phyloP scores from a whole-genome alignment of 2,329 filamentous ascomycete species.

The Balansia obtecta region DNA sequence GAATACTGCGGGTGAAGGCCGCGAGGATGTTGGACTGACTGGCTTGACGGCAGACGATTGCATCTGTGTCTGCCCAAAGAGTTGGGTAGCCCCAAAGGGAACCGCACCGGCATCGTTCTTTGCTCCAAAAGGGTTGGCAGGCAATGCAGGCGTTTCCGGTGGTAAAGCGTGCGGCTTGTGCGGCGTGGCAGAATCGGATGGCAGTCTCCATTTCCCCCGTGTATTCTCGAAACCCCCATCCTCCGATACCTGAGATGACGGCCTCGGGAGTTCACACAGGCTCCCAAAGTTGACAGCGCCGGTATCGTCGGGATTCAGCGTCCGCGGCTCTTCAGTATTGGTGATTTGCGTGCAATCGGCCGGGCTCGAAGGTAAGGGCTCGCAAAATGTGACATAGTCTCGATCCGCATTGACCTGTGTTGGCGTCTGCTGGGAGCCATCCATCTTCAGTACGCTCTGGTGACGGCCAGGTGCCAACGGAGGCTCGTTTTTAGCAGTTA shows the following conservation, averaged over 20 bases:
- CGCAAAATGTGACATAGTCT: slow-evolving; percentile 37
- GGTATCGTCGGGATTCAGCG: slow-evolving; percentile 34
- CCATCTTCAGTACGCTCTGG: slow-evolving; percentile 19
- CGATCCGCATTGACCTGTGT: slow-evolving; percentile 45
- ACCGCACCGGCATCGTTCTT: slow-evolving; percentile 20
- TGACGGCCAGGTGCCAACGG: not conserved
- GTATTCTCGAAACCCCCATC: slow-evolving; percentile 27
- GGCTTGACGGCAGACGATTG: slow-evolving; percentile 36
- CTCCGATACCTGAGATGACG: slow-evolving; percentile 30
- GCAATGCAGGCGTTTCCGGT: slow-evolving; percentile 37
- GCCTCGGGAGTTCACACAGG: slow-evolving; percentile 21
- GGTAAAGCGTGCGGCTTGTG: slow-evolving; percentile 14
- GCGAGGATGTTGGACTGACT: slow-evolving; percentile 43
- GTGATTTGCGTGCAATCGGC: slow-evolving; percentile 15
- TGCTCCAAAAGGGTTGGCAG: slow-evolving; percentile 35
- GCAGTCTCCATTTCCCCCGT: slow-evolving; percentile 25
- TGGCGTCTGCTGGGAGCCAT: slow-evolving; percentile 37
- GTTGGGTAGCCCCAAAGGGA: slow-evolving; percentile 31
- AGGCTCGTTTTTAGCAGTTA: not conserved
- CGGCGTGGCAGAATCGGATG: slow-evolving; percentile 24
- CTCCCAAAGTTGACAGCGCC: slow-evolving; percentile 35
- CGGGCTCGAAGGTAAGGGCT: slow-evolving; percentile 17
- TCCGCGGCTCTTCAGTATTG: slow-evolving; percentile 20
- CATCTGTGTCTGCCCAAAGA: slow-evolving; percentile 43
- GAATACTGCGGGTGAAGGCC: slow-evolving; percentile 39